Evolutionary conservation across 306 rosid species (phyloP).

Genomic region (Luffa aegyptiaca): DNA sequence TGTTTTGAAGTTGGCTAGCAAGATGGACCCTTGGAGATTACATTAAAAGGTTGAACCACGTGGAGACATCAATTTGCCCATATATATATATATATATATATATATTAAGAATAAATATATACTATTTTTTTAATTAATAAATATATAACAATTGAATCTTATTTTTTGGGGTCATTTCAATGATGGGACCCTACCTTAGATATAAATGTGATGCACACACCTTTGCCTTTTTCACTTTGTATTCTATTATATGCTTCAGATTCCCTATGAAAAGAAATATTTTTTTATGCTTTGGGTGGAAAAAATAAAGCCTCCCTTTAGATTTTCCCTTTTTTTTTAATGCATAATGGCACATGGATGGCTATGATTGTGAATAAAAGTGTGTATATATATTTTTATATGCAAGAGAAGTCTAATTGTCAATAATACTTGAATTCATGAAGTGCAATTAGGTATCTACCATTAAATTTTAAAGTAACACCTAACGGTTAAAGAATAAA

Average conservation of each 20-base stretch:
- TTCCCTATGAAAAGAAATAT: not conserved
- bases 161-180: not conserved
- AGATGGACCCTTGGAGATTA: not conserved
- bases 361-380: not conserved
- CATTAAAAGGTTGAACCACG: not conserved
- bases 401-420: not conserved
- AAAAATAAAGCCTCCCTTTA: not conserved
- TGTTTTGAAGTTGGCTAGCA: constrained; percentile 4
- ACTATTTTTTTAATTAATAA: not conserved
- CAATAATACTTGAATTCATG: not conserved
- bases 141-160: not conserved
- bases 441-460: not conserved
- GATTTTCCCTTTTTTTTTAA: not conserved
- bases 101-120: not conserved
- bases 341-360: not conserved
- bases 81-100: not conserved
- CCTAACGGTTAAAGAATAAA: not conserved
- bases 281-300: not conserved
- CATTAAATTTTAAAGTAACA: not conserved
- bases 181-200: constrained; percentile 4
- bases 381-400: not conserved
- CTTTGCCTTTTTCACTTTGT: not conserved
- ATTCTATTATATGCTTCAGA: constrained; percentile 5
- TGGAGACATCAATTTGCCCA: not conserved
- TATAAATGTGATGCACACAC: constrained; percentile 4